A percentile compares a stretch with the other conserved stretches of the same genome.
Conservation (phyloP, 192 early-diverging fungal genomes). For the Gryganskiella cystojenkinii region DNA sequence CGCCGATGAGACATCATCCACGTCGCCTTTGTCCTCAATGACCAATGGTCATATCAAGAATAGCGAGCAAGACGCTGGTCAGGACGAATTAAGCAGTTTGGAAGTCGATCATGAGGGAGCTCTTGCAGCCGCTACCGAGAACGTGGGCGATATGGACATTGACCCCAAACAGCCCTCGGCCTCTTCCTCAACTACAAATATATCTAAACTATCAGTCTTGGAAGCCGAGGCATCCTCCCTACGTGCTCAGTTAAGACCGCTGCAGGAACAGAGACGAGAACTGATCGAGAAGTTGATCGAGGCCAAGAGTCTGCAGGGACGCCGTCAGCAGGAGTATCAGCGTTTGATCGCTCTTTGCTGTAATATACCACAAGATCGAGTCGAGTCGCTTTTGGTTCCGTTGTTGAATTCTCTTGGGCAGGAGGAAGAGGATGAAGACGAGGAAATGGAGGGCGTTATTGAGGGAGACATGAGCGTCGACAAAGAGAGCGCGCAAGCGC, state of each 20-base stretch:
- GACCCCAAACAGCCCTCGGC: too few relatives aligned
- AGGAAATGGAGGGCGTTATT: background rate
- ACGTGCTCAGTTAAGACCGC: conserved; percentile 3
- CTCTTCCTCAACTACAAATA: background rate
- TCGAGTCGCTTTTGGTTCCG: conserved; percentile 67
- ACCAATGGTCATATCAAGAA: too few relatives aligned
- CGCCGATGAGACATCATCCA: too few relatives aligned
- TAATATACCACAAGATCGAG: conserved; percentile 67
- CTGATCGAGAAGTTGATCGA: conserved; percentile 23
- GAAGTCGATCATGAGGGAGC: too few relatives aligned
- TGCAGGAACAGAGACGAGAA: conserved; percentile 39
- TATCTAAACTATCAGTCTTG: background rate
- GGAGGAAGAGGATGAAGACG: conserved; percentile 22
- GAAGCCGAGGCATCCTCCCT: conserved; percentile 13
- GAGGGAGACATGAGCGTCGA: background rate
- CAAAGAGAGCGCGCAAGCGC: background rate
- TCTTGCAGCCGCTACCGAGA: too few relatives aligned
- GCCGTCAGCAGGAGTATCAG: conserved; percentile 68
- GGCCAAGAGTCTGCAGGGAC: conserved; percentile 26
- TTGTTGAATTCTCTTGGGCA: conserved; percentile 70
- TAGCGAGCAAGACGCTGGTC: too few relatives aligned
- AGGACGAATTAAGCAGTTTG: too few relatives aligned
- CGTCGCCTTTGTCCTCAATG: too few relatives aligned
- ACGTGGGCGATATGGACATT: background rate
- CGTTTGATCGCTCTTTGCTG: conserved; percentile 75